phyloP scores from a whole-genome alignment of 2,329 filamentous ascomycete species.

The Periconia sp. region DNA sequence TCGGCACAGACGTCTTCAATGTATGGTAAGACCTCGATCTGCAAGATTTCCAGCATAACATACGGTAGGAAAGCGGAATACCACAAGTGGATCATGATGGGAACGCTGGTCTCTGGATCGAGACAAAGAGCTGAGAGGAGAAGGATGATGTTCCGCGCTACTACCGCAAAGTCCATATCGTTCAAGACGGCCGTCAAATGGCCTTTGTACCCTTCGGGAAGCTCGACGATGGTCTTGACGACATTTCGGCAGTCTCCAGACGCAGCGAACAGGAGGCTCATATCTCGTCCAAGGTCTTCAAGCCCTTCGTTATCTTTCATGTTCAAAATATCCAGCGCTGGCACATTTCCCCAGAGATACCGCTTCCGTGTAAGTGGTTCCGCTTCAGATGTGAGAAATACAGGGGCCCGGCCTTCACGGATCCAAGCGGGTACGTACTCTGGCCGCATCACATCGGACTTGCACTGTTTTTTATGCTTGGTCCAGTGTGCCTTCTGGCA shows the following conservation, averaged over 20 bases:
- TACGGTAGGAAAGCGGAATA: constrained; percentile 46
- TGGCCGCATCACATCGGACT: background rate
- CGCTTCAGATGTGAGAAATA: constrained; percentile 18
- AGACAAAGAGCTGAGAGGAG: constrained; percentile 38
- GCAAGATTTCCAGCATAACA: constrained; percentile 22
- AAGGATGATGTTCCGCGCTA: constrained; percentile 45
- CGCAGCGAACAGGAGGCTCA: constrained; percentile 44
- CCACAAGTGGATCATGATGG: constrained; percentile 49
- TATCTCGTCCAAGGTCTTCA: constrained; percentile 7
- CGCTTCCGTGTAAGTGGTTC: constrained; percentile 4
- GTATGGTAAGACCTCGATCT: constrained; percentile 24
- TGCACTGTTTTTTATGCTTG: background rate
- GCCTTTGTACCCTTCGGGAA: constrained; percentile 34
- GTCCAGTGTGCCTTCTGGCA: background rate
- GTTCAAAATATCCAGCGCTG: constrained; percentile 44
- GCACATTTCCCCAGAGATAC: constrained; percentile 46
- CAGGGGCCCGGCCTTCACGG: constrained; percentile 20
- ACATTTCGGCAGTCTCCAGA: constrained; percentile 51
- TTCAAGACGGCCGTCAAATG: constrained; percentile 40
- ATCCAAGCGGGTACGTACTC: constrained; percentile 33
- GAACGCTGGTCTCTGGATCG: constrained; percentile 20
- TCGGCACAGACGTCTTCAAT: constrained; percentile 40
- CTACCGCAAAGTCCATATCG: constrained; percentile 43
- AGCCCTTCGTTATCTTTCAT: constrained; percentile 20
- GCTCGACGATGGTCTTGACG: constrained; percentile 41